Conservation (phyloP, 2,329 filamentous ascomycete species). For the Calonectria pseudoturangicola region DNA sequence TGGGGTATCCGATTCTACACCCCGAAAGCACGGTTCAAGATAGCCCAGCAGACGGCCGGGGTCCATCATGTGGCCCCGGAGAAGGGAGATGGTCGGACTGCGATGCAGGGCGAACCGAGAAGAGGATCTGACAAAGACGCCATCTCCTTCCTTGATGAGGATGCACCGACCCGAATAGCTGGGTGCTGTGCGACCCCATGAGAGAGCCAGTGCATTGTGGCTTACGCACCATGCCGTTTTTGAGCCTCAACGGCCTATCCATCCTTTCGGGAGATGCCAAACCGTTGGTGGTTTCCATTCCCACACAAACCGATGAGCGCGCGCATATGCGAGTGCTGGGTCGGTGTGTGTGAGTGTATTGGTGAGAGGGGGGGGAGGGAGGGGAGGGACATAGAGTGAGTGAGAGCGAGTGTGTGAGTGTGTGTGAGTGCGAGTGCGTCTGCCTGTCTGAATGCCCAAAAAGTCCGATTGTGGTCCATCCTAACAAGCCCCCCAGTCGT, state of each 20-base stretch:
- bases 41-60: conserved; percentile 32
- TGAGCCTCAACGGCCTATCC: conserved; percentile 49
- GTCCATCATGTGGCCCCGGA: conserved; percentile 39
- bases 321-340: conserved; percentile 11
- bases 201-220: conserved; percentile 31
- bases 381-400: no score
- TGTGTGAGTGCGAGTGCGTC: conserved; percentile 12
- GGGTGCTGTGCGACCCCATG: conserved; percentile 24
- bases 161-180: conserved; percentile 36
- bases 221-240: conserved; percentile 39
- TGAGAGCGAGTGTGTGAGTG: neutral
- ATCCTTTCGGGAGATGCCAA: conserved; percentile 36
- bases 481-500: conserved; percentile 10
- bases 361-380: no score
- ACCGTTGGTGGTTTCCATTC: conserved; percentile 25
- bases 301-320: conserved; percentile 16
- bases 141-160: conserved; percentile 3
- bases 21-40: conserved; percentile 41
- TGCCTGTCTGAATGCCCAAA: conserved; percentile 15
- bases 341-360: conserved; percentile 6
- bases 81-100: conserved; percentile 11
- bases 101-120: neutral
- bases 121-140: conserved; percentile 19
- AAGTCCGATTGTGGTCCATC: conserved; percentile 1
- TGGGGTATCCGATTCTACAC: conserved; percentile 36